Percentiles rank a stretch among this genome's conserved stretches.
These are phyloP conservation scores for Vicia sativa DNA, from an alignment of 306 rosid species.

Conservation along the genomic window DNA sequence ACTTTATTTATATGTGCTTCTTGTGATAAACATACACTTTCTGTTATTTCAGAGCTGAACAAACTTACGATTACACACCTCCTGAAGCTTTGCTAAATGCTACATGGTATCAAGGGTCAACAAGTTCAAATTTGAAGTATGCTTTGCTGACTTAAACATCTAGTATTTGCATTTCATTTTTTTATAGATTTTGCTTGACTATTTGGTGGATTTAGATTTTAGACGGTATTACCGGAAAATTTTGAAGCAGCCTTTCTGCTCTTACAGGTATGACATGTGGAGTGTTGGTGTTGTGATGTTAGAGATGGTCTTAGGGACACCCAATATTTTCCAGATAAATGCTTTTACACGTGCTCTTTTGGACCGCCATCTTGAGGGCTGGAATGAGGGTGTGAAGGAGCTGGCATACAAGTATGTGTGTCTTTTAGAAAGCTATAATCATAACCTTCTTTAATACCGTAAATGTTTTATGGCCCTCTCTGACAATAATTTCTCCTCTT, in stretches of 20 bases:
- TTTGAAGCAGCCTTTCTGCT: slow-evolving; percentile 35
- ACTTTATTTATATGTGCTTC: slow-evolving; percentile 6
- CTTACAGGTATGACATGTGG: slow-evolving; percentile 93
- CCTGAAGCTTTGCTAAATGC: slow-evolving; percentile 90
- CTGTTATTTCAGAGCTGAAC: slow-evolving; percentile 73
- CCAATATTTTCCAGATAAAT: slow-evolving; percentile 79
- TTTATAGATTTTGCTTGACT: slow-evolving; percentile 14
- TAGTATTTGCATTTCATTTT: slow-evolving; percentile 31
- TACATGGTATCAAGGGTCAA: slow-evolving; percentile 76
- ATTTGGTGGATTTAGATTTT: slow-evolving; percentile 34
- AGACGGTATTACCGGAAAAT: slow-evolving; percentile 22
- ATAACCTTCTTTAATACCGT: slow-evolving; percentile 14
- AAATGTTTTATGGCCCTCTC: slow-evolving; percentile 16
- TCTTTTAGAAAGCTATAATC: slow-evolving; percentile 26
- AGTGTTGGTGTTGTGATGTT: slow-evolving; percentile 93
- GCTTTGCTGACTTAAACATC: slow-evolving; percentile 40
- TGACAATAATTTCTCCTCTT: not conserved
- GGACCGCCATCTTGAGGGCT: slow-evolving; percentile 84
- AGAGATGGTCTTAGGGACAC: slow-evolving; percentile 88
- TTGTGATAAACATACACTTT: slow-evolving; percentile 33
- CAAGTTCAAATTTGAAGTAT: slow-evolving; percentile 76
- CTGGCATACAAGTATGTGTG: slow-evolving; percentile 77
- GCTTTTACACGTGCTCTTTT: slow-evolving; percentile 74
- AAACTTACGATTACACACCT: slow-evolving; percentile 83
- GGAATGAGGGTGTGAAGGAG: slow-evolving; percentile 85